Evolutionary conservation across 2,329 filamentous ascomycete species (phyloP).

Genomic region (Trichophyton simii): DNA sequence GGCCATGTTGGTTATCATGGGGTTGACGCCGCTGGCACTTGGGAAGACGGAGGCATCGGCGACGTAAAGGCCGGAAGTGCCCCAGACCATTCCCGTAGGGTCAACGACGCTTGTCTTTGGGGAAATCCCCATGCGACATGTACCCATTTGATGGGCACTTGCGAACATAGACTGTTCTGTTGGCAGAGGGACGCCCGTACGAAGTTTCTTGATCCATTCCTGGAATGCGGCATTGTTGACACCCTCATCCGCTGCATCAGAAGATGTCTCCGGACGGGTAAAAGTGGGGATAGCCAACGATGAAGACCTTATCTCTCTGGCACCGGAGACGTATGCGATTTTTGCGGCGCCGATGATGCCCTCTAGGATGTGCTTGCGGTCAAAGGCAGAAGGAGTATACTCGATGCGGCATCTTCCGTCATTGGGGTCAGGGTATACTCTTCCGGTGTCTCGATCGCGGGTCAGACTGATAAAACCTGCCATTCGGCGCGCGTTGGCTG

Average conservation of each 20-base stretch:
- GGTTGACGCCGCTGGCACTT: slow-evolving; percentile 40
- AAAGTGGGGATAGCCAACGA: slow-evolving; percentile 55
- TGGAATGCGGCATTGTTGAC: slow-evolving; percentile 45
- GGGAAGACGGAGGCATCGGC: slow-evolving; percentile 40
- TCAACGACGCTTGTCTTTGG: slow-evolving; percentile 35
- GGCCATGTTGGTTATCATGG: slow-evolving; percentile 42
- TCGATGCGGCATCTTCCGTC: slow-evolving; percentile 54
- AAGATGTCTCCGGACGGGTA: slow-evolving; percentile 29
- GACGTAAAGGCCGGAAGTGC: slow-evolving; percentile 34
- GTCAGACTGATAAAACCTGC: slow-evolving; percentile 60
- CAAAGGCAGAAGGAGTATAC: slow-evolving; percentile 60
- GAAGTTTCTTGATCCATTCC: slow-evolving; percentile 41
- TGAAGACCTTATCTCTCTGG: slow-evolving; percentile 61
- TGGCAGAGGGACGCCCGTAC: slow-evolving; percentile 33
- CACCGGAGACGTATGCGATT: slow-evolving; percentile 65
- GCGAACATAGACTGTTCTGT: slow-evolving; percentile 34
- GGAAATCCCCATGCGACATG: slow-evolving; percentile 36
- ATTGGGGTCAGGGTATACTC: slow-evolving; percentile 57
- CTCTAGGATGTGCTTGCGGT: slow-evolving; percentile 58
- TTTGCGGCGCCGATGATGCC: slow-evolving; percentile 61
- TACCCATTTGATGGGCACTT: slow-evolving; percentile 42
- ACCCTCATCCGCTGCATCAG: slow-evolving; percentile 25
- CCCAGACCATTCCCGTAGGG: slow-evolving; percentile 36
- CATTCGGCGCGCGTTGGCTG: slow-evolving; percentile 56
- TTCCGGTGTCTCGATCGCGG: slow-evolving; percentile 63